Evolutionary conservation across 176 grass and related monocot genomes (phyloP), one percentile per base, ranked within the genome.

Genomic region (Zea luxurians): DNA sequence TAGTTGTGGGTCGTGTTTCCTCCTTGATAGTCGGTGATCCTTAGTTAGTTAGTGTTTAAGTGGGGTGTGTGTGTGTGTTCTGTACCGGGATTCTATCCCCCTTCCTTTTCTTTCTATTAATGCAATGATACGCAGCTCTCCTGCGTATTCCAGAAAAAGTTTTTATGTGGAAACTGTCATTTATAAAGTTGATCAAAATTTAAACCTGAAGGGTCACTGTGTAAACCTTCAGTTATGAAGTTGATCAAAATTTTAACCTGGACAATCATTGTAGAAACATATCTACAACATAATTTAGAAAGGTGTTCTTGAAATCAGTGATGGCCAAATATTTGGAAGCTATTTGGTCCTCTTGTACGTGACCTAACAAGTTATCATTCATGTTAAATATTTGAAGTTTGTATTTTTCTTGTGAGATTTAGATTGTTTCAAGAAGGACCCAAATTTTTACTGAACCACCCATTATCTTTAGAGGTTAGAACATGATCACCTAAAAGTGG

Each of bases 161-260:
- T 54, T 37, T 37, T 71, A 0, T 0, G 27, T 66, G n/a, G n/a
- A 46, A 68, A 46, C 8, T 44, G 4, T 67, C 64, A 67, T 4
- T 67, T 67, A 18, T 4, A 15, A 66, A 67, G 38, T 67, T 10
- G 3, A 37, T 77, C 2, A 36, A 15, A 63, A 37, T 57, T 48
- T 48, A 45, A 16, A 36, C 42, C 18, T 9, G 8, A 17, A 57
- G 2, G 17, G 3, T 58, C 17, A 20, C 54, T 9, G 35, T 48
- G 6, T 10, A 34, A 70, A 48, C 17, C 11, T 10, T 74, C 9
- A 13, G 1, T n/a, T 58, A 38, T 38, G 4, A 21, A 58, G 37
- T 58, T 58, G 9, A 42, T 74, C 13, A 74, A 74, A 74, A 38
- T 20, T 42, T 74, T 15, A 38, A 74, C 50, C 71, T 57, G 4